Evolutionary conservation across 768 basidiomycete species (phyloP).

Genomic region (Phlebiopsis flavidoalba): DNA sequence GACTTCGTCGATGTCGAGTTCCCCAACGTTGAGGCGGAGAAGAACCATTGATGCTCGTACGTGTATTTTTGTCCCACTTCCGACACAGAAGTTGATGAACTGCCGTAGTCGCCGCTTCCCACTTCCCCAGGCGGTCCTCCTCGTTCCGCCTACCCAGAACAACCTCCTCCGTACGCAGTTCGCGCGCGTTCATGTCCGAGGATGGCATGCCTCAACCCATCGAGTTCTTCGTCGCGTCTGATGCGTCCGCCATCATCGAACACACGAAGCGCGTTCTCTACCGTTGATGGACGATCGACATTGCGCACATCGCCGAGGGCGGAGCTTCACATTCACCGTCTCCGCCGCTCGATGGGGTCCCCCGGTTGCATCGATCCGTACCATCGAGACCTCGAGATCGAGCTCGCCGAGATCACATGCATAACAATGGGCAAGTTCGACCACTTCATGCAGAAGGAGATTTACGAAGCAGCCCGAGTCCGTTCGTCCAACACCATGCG

Average conservation of each 20-base stretch:
- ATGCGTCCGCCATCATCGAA: slow-evolving; percentile 93
- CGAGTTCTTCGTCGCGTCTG: slow-evolving; percentile 98
- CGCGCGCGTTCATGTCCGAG: slow-evolving; percentile 96
- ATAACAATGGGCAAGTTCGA: slow-evolving; percentile 99
- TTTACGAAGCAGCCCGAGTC: slow-evolving; percentile 99
- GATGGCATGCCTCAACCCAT: slow-evolving; percentile 98
- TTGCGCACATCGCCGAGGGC: slow-evolving; percentile 95
- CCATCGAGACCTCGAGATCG: slow-evolving; percentile 98
- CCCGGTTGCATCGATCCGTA: slow-evolving; percentile 70
- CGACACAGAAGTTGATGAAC: background rate
- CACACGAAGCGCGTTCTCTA: slow-evolving; percentile 99
- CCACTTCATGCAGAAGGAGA: slow-evolving; percentile 99
- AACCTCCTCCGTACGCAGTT: slow-evolving; percentile 92
- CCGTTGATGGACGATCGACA: slow-evolving; percentile 92
- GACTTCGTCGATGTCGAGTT: slow-evolving; percentile 99
- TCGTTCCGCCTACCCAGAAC: slow-evolving; percentile 64
- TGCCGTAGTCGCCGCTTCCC: slow-evolving; percentile 27
- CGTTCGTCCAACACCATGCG: slow-evolving; percentile 99
- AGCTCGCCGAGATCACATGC: slow-evolving; percentile 99
- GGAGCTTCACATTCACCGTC: slow-evolving; percentile 98
- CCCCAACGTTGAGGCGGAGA: slow-evolving; percentile 58
- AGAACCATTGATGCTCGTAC: slow-evolving; percentile 37
- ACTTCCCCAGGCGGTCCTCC: slow-evolving; percentile 55
- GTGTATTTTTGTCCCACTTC: slow-evolving; percentile 13
- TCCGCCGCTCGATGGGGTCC: slow-evolving; percentile 74